Conservation (phyloP, 1,284 basidiomycete species). For the Ustilago curta region DNA sequence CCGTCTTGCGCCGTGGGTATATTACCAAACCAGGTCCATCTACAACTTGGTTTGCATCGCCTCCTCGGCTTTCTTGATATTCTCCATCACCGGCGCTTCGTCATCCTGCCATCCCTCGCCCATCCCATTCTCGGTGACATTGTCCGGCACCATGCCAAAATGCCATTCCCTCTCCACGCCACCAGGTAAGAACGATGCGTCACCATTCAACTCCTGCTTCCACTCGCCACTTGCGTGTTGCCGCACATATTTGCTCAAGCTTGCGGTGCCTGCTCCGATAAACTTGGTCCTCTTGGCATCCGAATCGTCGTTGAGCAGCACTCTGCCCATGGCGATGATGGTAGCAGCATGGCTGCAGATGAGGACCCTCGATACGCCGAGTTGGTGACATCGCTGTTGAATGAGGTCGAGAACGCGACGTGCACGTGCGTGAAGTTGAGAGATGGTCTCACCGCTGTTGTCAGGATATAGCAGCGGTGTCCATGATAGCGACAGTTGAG, state of each 20-base stretch:
- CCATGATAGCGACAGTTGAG: conserved; percentile 71
- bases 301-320: conserved; percentile 73
- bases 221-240: conserved; percentile 17
- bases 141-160: conserved; percentile 52
- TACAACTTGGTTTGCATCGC: conserved; percentile 35
- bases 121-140: conserved; percentile 61
- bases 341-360: conserved; percentile 85
- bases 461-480: conserved; percentile 77
- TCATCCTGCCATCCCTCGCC: conserved; percentile 52
- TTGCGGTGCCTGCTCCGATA: conserved; percentile 63
- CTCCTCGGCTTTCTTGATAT: neutral
- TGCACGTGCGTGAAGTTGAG: conserved; percentile 76
- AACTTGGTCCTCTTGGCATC: conserved; percentile 66
- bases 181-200: conserved; percentile 68
- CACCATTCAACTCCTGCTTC: conserved; percentile 57
- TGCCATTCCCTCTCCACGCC: conserved; percentile 82
- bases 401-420: conserved; percentile 72
- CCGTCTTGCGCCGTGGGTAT: conserved; percentile 1
- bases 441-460: conserved; percentile 78
- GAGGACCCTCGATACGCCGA: conserved; percentile 74
- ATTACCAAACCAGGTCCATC: neutral
- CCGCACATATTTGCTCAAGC: conserved; percentile 57
- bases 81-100: conserved; percentile 13
- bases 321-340: conserved; percentile 77
- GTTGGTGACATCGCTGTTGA: conserved; percentile 39